Conservation (phyloP, 495 filamentous ascomycete genomes). For the Hypoxylon perforatum region DNA sequence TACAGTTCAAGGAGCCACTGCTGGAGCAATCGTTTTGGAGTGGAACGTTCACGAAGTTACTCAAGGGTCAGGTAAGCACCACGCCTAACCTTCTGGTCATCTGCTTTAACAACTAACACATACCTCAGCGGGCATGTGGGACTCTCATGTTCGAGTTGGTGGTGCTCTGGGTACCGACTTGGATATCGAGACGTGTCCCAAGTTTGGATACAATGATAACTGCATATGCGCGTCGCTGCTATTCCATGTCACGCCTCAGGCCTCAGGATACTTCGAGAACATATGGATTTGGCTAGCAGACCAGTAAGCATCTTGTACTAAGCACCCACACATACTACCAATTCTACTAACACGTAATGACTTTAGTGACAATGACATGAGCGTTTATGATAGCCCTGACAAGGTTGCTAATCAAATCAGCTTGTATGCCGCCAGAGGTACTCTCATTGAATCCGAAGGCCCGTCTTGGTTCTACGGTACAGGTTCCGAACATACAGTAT, state of each 20-base stretch:
- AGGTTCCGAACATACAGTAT: slow-evolving; percentile 70
- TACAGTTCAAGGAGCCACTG: slow-evolving; percentile 35
- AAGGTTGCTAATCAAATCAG: slow-evolving; percentile 56
- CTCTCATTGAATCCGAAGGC: slow-evolving; percentile 58
- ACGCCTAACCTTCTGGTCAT: neutral
- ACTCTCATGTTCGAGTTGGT: slow-evolving; percentile 41
- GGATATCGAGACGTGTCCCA: slow-evolving; percentile 67
- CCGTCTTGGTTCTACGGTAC: slow-evolving; percentile 69
- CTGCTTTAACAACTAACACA: neutral
- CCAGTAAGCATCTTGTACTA: neutral
- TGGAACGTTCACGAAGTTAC: slow-evolving; percentile 43
- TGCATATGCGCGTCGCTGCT: slow-evolving; percentile 72
- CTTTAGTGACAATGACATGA: slow-evolving; percentile 64
- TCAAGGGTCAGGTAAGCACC: slow-evolving; percentile 6
- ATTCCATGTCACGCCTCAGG: slow-evolving; percentile 69
- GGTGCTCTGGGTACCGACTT: slow-evolving; percentile 75
- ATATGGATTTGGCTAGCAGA: slow-evolving; percentile 70
- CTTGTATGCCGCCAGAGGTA: slow-evolving; percentile 68
- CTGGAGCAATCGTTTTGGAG: slow-evolving; percentile 50
- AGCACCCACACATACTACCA: neutral
- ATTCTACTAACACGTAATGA: neutral
- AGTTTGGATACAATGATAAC: slow-evolving; percentile 31
- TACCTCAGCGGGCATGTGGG: slow-evolving; percentile 45
- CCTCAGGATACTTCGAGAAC: slow-evolving; percentile 74
- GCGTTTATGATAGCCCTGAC: slow-evolving; percentile 36